Evolutionary conservation across 108 stramenopile genomes (phyloP).

Genomic region (Conticribra guillardii): DNA sequence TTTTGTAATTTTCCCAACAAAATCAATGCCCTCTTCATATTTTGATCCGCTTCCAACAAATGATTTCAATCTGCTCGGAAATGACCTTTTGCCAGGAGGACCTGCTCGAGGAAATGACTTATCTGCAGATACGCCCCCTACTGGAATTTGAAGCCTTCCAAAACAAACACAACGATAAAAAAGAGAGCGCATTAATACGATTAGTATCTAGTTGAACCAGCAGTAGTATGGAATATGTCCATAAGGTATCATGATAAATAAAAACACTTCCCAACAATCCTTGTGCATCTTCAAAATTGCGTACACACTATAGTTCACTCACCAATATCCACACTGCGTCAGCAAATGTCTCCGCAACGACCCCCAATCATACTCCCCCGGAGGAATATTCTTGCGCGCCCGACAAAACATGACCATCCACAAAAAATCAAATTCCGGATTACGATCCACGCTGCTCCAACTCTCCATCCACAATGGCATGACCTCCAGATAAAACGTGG

Average conservation of each 20-base stretch:
- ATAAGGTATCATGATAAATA: no score
- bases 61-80: conserved; percentile 73
- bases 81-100: conserved; percentile 57
- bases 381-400: conserved; percentile 75
- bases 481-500: conserved; percentile 64
- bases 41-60: conserved; percentile 69
- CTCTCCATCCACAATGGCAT: conserved; percentile 77
- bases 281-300: no score
- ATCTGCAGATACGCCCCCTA: conserved; percentile 76
- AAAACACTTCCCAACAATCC: no score
- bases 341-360: conserved; percentile 72
- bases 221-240: no score
- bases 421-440: conserved; percentile 86
- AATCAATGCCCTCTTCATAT: conserved; percentile 88
- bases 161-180: not conserved
- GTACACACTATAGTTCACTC: not conserved
- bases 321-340: conserved; percentile 81
- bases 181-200: no score
- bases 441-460: conserved; percentile 86
- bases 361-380: conserved; percentile 69
- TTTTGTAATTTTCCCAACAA: conserved; percentile 82
- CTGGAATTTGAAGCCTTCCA: conserved; percentile 68
- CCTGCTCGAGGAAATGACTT: conserved; percentile 75
- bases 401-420: conserved; percentile 87
- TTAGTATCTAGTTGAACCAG: no score